Percentiles rank a stretch among this genome's conserved stretches.
Conservation (phyloP, 2,329 filamentous ascomycete genomes). For the Paramyrothecium roridum region DNA sequence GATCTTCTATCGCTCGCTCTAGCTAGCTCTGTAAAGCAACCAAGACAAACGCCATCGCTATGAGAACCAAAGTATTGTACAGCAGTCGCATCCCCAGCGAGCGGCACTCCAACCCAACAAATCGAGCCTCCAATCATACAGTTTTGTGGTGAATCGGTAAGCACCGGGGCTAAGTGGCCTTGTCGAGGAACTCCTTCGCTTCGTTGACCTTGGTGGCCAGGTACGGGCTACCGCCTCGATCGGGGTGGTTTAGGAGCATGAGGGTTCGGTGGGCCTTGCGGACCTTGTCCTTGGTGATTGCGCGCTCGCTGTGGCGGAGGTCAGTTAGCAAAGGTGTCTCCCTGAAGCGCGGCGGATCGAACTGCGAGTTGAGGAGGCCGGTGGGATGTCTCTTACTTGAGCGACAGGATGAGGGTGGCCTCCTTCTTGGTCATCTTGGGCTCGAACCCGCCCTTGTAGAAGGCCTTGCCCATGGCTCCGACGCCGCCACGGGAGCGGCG, state of each 20-base stretch:
- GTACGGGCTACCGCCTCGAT: conserved; percentile 94
- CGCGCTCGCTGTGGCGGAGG: conserved; percentile 64
- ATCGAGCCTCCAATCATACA: background rate
- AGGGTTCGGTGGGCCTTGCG: conserved; percentile 93
- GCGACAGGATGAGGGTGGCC: conserved; percentile 83
- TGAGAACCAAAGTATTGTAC: conserved; percentile 34
- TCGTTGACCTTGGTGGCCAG: conserved; percentile 98
- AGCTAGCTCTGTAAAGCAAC: conserved; percentile 19
- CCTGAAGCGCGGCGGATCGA: background rate
- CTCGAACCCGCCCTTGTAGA: conserved; percentile 99
- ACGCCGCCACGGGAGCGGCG: conserved; percentile 76
- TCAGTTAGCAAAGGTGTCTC: conserved; percentile 6
- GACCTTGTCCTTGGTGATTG: conserved; percentile 86
- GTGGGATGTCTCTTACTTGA: conserved; percentile 59
- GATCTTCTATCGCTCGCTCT: background rate
- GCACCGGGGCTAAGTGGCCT: conserved; percentile 32
- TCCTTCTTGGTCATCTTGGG: conserved; percentile 89
- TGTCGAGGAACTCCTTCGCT: conserved; percentile 94
- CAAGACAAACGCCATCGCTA: conserved; percentile 41
- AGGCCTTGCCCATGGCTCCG: conserved; percentile 81
- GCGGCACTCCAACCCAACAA: conserved; percentile 6
- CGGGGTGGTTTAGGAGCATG: conserved; percentile 97
- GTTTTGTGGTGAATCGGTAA: conserved; percentile 1
- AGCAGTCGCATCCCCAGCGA: conserved; percentile 20
- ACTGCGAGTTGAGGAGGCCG: background rate